Base-by-base conservation (phyloP, 441 rosid species). In the Macaranga tanarius region DNA sequence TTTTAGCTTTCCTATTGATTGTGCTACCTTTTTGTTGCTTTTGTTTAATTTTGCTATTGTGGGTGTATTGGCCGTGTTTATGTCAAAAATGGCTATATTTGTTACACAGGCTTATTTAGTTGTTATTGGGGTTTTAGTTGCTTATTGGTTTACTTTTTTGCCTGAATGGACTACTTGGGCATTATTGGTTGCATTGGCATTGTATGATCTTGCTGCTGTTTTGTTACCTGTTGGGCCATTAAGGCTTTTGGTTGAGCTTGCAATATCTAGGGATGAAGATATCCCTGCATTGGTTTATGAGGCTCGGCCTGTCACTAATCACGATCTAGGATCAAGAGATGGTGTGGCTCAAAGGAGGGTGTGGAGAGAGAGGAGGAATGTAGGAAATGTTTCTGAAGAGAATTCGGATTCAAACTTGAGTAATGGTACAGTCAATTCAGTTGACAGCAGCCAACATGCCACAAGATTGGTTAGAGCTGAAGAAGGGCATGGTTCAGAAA, bases 131-230 rank as follows among this genome's bases (percentile, higher is more conserved):
- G 81, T 90, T 71, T 77, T 93, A 70, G 96, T 92, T 75, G 98
- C 98, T 74, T 93, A 85, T 83, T 93, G 96, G 91, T 93, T 93
- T 72, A 92, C 97, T 23, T 82, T 90, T 66, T 77, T 93, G 28
- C 96, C 98, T 69, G 97, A 93, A 73, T 93, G 96, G 98, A 92
- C 98, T 10, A 93, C 97, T 77, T 93, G 97, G 98, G 82, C 75
- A 23, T 82, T 92, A 17, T 81, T 93, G 66, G 86, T 93, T 48
- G 96, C 96, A 62, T 75, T 93, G 85, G 87, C 96, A 48, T 71
- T 93, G 72, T 93, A 93, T 75, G 97, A 91, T 80, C 86, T 93
- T 67, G 97, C 98, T 60, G 98, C 98, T 62, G 96, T 93, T 77
- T 82, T 93, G 55, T 85, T 93, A 75, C 97, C 98, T 50, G 89